Conservation (phyloP, 2,329 filamentous ascomycete genomes). For the Cordyceps cateniannulata region DNA sequence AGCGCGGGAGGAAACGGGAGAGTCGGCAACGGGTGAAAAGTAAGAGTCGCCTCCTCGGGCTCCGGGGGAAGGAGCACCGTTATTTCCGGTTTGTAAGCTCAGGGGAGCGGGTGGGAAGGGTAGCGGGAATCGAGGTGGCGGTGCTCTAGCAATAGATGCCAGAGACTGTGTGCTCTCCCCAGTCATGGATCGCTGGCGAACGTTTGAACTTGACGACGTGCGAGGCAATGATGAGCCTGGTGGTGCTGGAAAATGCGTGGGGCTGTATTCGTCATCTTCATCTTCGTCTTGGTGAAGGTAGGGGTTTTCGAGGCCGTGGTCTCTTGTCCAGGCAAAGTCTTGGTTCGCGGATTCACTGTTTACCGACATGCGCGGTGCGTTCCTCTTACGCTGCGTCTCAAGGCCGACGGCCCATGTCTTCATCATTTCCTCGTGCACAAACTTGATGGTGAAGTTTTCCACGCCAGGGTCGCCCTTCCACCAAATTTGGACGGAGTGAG, state of each 20-base stretch:
- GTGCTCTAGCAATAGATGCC: slow-evolving; percentile 49
- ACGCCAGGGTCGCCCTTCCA: slow-evolving; percentile 97
- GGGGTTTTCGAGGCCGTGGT: slow-evolving; percentile 71
- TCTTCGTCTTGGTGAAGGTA: slow-evolving; percentile 63
- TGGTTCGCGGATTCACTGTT: slow-evolving; percentile 50
- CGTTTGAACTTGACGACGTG: slow-evolving; percentile 61
- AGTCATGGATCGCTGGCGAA: slow-evolving; percentile 71
- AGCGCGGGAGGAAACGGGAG: slow-evolving; percentile 67
- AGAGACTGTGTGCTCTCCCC: slow-evolving; percentile 59
- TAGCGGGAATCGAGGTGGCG: slow-evolving; percentile 67
- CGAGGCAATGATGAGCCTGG: slow-evolving; percentile 24
- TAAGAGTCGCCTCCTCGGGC: slow-evolving; percentile 71
- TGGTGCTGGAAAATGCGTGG: slow-evolving; percentile 29
- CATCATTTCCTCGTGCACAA: slow-evolving; percentile 85
- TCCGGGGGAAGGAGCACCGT: slow-evolving; percentile 50
- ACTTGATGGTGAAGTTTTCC: slow-evolving; percentile 93
- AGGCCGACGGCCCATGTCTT: slow-evolving; percentile 84
- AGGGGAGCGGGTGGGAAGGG: slow-evolving; percentile 52
- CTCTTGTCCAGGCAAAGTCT: slow-evolving; percentile 75
- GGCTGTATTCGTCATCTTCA: slow-evolving; percentile 49
- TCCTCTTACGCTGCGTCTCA: slow-evolving; percentile 65
- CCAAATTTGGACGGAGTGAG: slow-evolving; percentile 94
- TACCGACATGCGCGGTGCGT: slow-evolving; percentile 41
- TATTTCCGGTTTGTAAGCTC: slow-evolving; percentile 58
- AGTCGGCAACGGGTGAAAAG: slow-evolving; percentile 82